These are phyloP conservation scores for Russula sp. DNA, from an alignment of 768 basidiomycete genomes.

Conservation along the genomic window DNA sequence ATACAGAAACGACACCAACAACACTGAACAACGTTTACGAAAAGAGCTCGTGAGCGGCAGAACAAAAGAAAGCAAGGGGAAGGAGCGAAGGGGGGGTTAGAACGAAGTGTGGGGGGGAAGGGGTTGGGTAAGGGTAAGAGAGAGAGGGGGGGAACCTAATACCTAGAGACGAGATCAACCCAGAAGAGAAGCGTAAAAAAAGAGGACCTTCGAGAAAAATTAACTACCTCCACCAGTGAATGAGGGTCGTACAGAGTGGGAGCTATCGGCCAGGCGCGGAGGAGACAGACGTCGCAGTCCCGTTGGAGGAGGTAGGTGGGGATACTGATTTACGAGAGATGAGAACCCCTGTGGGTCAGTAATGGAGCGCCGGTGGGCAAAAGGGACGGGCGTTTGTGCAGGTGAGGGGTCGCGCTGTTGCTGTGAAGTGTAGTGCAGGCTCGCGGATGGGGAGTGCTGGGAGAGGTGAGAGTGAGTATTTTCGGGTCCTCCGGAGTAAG, in stretches of 20 bases:
- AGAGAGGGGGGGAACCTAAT: background rate
- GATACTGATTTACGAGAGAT: constrained; percentile 40
- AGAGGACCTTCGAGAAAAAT: background rate
- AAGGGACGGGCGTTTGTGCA: constrained; percentile 38
- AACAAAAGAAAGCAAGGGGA: constrained; percentile 6
- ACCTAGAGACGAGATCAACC: constrained; percentile 5
- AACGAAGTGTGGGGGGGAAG: background rate
- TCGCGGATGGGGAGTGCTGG: constrained; percentile 29
- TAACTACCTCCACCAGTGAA: constrained; percentile 15
- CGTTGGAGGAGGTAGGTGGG: constrained; percentile 43
- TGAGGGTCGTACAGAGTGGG: constrained; percentile 18
- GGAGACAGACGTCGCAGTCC: constrained; percentile 25
- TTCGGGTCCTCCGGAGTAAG: constrained; percentile 33
- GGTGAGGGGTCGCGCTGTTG: constrained; percentile 22
- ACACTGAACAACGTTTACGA: constrained; percentile 12
- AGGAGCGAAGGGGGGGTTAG: background rate
- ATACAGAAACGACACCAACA: constrained; percentile 19
- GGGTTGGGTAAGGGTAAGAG: background rate
- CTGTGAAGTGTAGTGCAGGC: constrained; percentile 30
- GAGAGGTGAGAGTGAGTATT: constrained; percentile 9
- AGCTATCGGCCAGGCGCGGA: constrained; percentile 15
- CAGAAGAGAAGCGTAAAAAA: background rate
- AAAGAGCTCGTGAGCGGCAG: constrained; percentile 1
- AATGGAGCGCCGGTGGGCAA: constrained; percentile 49
- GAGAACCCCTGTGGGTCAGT: constrained; percentile 47